These are phyloP conservation scores for Botrytis tulipae DNA, from an alignment of 2,329 filamentous ascomycete genomes.

Conservation along the genomic window DNA sequence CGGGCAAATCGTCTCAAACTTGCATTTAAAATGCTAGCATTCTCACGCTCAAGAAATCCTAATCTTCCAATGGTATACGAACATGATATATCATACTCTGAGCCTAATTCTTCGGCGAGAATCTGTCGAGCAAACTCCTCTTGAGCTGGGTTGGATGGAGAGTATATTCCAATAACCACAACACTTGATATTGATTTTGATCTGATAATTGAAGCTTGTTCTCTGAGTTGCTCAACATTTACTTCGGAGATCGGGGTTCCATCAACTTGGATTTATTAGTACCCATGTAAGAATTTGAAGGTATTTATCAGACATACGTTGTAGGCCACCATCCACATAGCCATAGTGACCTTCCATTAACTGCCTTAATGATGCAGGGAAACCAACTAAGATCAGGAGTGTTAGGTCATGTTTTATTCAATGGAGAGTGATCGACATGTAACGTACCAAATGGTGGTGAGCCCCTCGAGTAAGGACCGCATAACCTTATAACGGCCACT, in stretches of 20 bases:
- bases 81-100: conserved; percentile 49
- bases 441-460: conserved; percentile 45
- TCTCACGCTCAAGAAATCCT: conserved; percentile 58
- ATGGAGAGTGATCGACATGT: too few species aligned
- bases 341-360: conserved; percentile 48
- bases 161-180: conserved; percentile 57
- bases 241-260: conserved; percentile 30
- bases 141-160: conserved; percentile 55
- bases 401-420: not conserved
- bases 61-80: conserved; percentile 50
- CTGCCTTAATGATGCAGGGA: conserved; percentile 45
- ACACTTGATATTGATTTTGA: conserved; percentile 44
- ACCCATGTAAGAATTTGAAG: not conserved
- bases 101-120: conserved; percentile 41
- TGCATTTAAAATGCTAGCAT: conserved; percentile 63
- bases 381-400: conserved; percentile 41
- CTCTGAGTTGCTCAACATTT: conserved; percentile 32
- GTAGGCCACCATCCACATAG: conserved; percentile 47
- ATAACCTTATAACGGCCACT: conserved; percentile 53
- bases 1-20: conserved; percentile 58
- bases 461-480: conserved; percentile 47
- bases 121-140: conserved; percentile 51
- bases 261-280: conserved; percentile 31
- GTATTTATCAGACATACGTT: conserved; percentile 28
- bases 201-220: conserved; percentile 36